These are phyloP conservation scores for Mercurialis annua DNA, from an alignment of 345 rosid genomes.

Conservation along the genomic window DNA sequence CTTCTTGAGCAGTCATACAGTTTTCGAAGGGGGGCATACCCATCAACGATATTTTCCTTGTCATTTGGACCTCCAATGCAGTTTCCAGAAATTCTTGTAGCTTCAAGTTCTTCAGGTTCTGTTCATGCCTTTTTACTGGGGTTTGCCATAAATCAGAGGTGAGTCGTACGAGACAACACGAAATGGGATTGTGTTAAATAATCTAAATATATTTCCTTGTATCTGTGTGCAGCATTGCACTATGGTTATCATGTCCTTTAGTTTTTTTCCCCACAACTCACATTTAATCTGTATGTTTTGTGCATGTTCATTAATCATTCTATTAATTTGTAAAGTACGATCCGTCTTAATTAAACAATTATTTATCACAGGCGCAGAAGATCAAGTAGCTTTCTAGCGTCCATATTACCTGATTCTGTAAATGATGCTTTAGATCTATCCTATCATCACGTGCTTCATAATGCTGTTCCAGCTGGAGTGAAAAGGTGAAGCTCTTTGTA, in stretches of 20 bases:
- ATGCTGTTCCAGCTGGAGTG: conserved; percentile 59
- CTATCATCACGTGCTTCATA: conserved; percentile 74
- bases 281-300: background rate
- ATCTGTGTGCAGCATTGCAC: background rate
- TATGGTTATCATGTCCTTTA: background rate
- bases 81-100: conserved; percentile 74
- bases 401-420: conserved; percentile 70
- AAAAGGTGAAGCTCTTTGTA: conserved; percentile 49
- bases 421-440: conserved; percentile 79
- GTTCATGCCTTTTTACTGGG: conserved; percentile 69
- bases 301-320: background rate
- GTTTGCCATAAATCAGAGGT: conserved; percentile 70
- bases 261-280: background rate
- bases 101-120: conserved; percentile 85
- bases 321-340: background rate
- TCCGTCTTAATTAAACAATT: conserved; percentile 7
- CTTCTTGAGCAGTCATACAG: conserved; percentile 57
- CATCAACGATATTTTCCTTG: conserved; percentile 82
- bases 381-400: conserved; percentile 70
- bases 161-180: conserved; percentile 11
- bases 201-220: too few species aligned
- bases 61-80: conserved; percentile 76
- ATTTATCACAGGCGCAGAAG: conserved; percentile 48
- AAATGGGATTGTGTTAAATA: too few species aligned
- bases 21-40: conserved; percentile 83